Evolutionary conservation across 495 filamentous ascomycete genomes (phyloP), one percentile per base, ranked within the genome.

Genomic region (Lasiosphaeriaceae sp.): DNA sequence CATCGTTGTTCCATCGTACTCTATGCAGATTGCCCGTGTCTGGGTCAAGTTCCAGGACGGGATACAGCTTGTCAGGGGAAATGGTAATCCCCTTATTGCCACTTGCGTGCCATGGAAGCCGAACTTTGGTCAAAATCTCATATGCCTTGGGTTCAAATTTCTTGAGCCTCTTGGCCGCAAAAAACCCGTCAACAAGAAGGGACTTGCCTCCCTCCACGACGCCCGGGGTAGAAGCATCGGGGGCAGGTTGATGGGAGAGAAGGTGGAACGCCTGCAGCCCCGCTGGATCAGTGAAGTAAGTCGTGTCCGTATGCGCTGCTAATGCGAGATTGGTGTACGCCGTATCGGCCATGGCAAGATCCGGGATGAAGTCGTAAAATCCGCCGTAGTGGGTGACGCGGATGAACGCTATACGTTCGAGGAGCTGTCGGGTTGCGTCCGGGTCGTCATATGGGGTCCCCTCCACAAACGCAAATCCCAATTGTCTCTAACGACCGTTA

Each of bases 341-440:
- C 5, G 87, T 96, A 66, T 97, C 93, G 67, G 90, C 92, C 65
- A 82, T 87, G 21, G 89, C 83, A 17, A 96, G 80, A 67, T 96
- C 89, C 29, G 92, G 84, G 1, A 87, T 92, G 70, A 97, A 96
- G 70, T 96, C 90, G 80, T 92, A 97, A 74, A 97, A 96, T 23
- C 88, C 91, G 59, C 90, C 93, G 66, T 97, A 97, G 66, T 97
- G 93, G 0, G 93, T 97, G 39, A 83, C 69, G 11, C 90, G 80
- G 63, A 97, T 90, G 59, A 90, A 89, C 9, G 89, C 81, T 51
- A 97, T 95, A 23, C 84, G 82, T 65, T 90, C 82, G 2, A 97
- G 76, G 5, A 96, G 76, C 24, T 71, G 55, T 64, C 90, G 61
- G 2, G 93, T 96, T 4, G 80, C 74, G 62, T 86, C 77, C 0